Evolutionary conservation across 176 grass and related monocot species (phyloP), one percentile per base, ranked within the genome.

Genomic region (Rhynchospora tenuis): DNA sequence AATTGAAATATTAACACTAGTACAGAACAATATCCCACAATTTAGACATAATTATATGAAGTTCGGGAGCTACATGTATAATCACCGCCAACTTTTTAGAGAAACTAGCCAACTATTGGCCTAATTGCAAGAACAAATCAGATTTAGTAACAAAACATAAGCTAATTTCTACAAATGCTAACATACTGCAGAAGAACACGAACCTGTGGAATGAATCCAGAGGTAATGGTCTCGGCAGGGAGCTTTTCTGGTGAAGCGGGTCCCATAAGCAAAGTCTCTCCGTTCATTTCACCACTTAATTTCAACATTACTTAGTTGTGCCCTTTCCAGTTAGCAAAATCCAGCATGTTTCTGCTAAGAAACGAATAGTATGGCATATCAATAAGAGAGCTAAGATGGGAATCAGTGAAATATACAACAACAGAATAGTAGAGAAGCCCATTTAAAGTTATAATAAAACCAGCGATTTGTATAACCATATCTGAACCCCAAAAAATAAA

Each of bases 201-300:
- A 83, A 95, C 96, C 89, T 99, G 91, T 1, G 88, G 84, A 23
- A 12, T 43, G 0, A 84, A 88, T 64, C 80, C 85, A 0, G 88
- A 86, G 68, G 56, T 89, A 64, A 86, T 87, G 6, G 62, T 88
- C 60, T 94, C 85, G 74, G 83, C 80, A 29, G 77, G 82, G 64
- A 85, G 89, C 73, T 92, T 94, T 75, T 91, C 87, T 15, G 48
- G 86, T 1, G 84, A 91, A 42, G 89, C 88, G 57, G 72, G 86
- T 62, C 57, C 90, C 80, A 71, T 90, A 51, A 90, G 88, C 83
- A 81, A 86, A 88, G 74, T 87, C 74, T 74, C 86, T 20, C 55
- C 66, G 81, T 92, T 88, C 89, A 91, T 95, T 57, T 83, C 22
- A 7, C 81, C 52, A 65, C 78, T 64, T 81, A 79, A 80, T 84